A percentile compares a stretch with the other conserved stretches of the same genome.
phyloP scores from a whole-genome alignment of 208 protist genomes.

The Leishmania aethiopica region DNA sequence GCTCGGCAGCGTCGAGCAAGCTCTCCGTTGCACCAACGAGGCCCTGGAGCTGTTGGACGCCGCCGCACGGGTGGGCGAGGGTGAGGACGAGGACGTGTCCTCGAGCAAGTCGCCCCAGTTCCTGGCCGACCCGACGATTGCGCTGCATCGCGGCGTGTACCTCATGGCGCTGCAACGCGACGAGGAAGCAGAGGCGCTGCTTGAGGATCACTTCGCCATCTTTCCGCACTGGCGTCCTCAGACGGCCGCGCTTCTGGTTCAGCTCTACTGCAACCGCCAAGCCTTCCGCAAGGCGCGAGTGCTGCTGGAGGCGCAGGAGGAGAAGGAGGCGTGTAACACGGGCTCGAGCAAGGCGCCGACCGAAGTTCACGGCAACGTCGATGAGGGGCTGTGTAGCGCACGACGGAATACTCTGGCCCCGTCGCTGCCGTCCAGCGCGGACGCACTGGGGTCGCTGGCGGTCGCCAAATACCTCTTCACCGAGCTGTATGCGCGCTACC shows the following conservation, averaged over 20 bases:
- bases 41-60: conserved; percentile 52
- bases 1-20: conserved; percentile 66
- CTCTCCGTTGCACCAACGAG: conserved; percentile 77
- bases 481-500: conserved; percentile 69
- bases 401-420: not conserved
- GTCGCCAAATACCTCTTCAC: conserved; percentile 83
- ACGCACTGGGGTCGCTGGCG: conserved; percentile 34
- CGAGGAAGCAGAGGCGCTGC: conserved; percentile 77
- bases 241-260: conserved; percentile 62
- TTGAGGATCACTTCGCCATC: conserved; percentile 53
- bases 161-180: conserved; percentile 77
- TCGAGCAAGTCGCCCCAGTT: not conserved
- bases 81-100: not conserved
- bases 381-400: not conserved
- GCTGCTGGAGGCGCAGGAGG: conserved; percentile 58
- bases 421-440: not conserved
- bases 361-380: not conserved
- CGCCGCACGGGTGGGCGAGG: not conserved
- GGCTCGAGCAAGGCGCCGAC: not conserved
- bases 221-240: conserved; percentile 45
- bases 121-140: conserved; percentile 44
- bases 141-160: conserved; percentile 80
- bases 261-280: conserved; percentile 85
- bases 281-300: conserved; percentile 66
- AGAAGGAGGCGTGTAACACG: not conserved